These are phyloP conservation scores for Pythium myriotylum DNA, from an alignment of 352 stramenopile genomes.

Conservation along the genomic window DNA sequence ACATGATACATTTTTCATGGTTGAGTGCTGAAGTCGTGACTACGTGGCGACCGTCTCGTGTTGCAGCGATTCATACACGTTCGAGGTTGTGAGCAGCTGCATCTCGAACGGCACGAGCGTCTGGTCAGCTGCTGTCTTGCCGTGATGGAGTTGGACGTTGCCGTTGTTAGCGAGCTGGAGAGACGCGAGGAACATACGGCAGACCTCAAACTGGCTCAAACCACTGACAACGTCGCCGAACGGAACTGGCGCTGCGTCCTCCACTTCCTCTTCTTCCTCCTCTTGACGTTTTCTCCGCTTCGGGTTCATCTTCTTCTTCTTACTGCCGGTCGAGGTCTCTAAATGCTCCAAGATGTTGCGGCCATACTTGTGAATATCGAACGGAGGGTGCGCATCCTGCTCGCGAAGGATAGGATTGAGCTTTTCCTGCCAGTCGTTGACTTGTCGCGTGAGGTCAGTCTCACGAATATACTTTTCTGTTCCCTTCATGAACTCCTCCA, in stretches of 20 bases:
- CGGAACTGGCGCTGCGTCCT: slow-evolving; percentile 27
- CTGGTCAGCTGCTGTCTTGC: slow-evolving; percentile 60
- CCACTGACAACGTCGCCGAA: slow-evolving; percentile 65
- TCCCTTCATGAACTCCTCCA: slow-evolving; percentile 82
- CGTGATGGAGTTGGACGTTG: slow-evolving; percentile 84
- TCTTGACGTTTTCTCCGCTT: slow-evolving; percentile 36
- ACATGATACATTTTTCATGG: slow-evolving; percentile 16
- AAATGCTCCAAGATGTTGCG: slow-evolving; percentile 60
- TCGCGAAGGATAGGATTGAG: slow-evolving; percentile 70
- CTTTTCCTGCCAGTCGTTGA: slow-evolving; percentile 80
- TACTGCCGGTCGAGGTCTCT: slow-evolving; percentile 32
- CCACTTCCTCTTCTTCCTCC: slow-evolving; percentile 15
- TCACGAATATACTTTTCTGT: slow-evolving; percentile 80
- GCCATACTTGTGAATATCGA: slow-evolving; percentile 78
- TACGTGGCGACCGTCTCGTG: slow-evolving; percentile 1
- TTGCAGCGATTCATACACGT: slow-evolving; percentile 66
- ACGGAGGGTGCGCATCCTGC: slow-evolving; percentile 64
- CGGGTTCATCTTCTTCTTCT: slow-evolving; percentile 38
- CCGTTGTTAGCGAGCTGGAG: slow-evolving; percentile 92
- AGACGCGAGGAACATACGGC: slow-evolving; percentile 89
- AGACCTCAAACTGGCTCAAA: slow-evolving; percentile 78
- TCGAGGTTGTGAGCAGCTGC: slow-evolving; percentile 59
- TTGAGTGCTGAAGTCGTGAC: neutral
- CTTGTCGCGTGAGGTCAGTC: slow-evolving; percentile 66
- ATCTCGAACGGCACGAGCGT: slow-evolving; percentile 65